Evolutionary conservation across 768 basidiomycete species (phyloP).

Genomic region (Boletus insuetus): DNA sequence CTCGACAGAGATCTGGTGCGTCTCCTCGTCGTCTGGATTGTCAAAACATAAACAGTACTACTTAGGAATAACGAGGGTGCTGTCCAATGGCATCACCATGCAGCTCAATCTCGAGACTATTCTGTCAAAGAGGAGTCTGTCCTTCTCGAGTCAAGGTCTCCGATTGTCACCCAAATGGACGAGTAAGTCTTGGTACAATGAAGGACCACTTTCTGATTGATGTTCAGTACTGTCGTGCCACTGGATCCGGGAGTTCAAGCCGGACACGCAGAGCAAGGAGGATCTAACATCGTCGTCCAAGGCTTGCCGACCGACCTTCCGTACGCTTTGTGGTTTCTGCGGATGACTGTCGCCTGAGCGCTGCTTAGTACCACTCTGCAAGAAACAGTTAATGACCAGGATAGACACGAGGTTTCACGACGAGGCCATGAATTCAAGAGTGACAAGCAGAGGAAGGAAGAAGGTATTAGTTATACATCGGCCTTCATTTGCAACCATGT

Average conservation of each 20-base stretch:
- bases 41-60: too few relatives aligned
- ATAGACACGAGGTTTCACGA: not conserved
- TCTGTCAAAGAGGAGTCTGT: not conserved
- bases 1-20: constrained; percentile 1
- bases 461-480: not conserved
- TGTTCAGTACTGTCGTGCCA: not conserved
- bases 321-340: too few relatives aligned
- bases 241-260: not conserved
- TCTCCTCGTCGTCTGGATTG: not conserved
- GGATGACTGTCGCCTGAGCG: not conserved
- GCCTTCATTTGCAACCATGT: not conserved
- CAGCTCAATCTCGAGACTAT: not conserved
- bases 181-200: not conserved
- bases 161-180: too few relatives aligned
- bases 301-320: too few relatives aligned
- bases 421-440: not conserved
- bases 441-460: not conserved
- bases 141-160: not conserved
- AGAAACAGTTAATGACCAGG: too few relatives aligned
- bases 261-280: too few relatives aligned
- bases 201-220: not conserved
- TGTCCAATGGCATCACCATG: not conserved
- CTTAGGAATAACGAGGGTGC: not conserved
- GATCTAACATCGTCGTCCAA: too few relatives aligned
- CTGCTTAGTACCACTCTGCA: too few relatives aligned